A percentile compares a stretch with the other conserved stretches of the same genome.
These are phyloP conservation scores for Cylindrotheca closterium DNA, from an alignment of 108 stramenopile genomes.

Conservation along the genomic window DNA sequence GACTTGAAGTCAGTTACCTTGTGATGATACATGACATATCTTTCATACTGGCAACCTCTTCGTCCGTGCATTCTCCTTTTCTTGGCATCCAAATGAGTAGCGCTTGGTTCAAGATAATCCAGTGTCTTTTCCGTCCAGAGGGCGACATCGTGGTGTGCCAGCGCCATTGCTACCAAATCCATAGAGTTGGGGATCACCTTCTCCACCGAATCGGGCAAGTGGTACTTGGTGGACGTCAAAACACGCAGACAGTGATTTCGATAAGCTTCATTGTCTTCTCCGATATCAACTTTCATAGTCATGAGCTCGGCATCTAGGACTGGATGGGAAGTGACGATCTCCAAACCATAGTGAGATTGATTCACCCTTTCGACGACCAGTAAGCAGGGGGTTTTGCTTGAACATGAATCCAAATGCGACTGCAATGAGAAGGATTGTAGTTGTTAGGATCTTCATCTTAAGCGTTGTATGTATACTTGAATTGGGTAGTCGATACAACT, in stretches of 20 bases:
- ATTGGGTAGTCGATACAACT: too few relatives aligned
- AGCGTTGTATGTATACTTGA: too few relatives aligned
- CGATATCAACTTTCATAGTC: background rate
- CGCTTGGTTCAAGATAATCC: slow-evolving; percentile 40
- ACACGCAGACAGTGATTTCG: slow-evolving; percentile 58
- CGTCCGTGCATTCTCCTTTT: slow-evolving; percentile 4
- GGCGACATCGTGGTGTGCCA: slow-evolving; percentile 50
- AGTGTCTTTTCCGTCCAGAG: slow-evolving; percentile 47
- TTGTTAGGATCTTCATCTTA: background rate
- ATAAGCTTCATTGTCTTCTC: slow-evolving; percentile 34
- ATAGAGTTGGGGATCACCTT: slow-evolving; percentile 25
- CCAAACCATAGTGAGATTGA: slow-evolving; percentile 2
- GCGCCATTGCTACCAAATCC: slow-evolving; percentile 38
- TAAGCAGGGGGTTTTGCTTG: slow-evolving; percentile 19
- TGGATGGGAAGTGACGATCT: slow-evolving; percentile 11
- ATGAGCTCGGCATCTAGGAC: slow-evolving; percentile 28
- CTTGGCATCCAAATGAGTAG: slow-evolving; percentile 20
- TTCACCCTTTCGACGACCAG: slow-evolving; percentile 13
- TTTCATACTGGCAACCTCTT: background rate
- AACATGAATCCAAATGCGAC: slow-evolving; percentile 9
- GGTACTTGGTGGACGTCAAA: slow-evolving; percentile 43
- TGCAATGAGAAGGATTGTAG: slow-evolving; percentile 2
- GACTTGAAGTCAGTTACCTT: slow-evolving; percentile 32
- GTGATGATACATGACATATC: slow-evolving; percentile 32
- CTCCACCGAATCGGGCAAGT: slow-evolving; percentile 10